These are phyloP conservation scores for Streptanthus diversifolius DNA, from an alignment of 345 rosid species.

Conservation along the genomic window DNA sequence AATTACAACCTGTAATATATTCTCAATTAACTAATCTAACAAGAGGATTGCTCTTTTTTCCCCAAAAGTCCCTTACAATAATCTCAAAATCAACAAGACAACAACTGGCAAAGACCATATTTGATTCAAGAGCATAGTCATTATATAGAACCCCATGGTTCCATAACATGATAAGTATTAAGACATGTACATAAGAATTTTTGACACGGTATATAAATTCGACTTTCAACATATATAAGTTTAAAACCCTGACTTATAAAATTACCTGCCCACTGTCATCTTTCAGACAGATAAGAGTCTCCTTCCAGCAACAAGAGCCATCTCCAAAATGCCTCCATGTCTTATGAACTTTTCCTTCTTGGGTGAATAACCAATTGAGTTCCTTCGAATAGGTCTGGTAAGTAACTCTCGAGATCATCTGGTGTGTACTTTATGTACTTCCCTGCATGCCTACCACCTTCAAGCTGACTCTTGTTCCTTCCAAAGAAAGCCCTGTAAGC, in stretches of 20 bases:
- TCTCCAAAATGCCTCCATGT: neutral
- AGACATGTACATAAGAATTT: conserved; percentile 53
- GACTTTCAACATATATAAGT: conserved; percentile 31
- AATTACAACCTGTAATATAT: neutral
- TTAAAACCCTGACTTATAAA: conserved; percentile 24
- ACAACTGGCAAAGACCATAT: conserved; percentile 7
- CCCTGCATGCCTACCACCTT: conserved; percentile 79
- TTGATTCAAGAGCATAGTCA: conserved; percentile 17
- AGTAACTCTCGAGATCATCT: conserved; percentile 80
- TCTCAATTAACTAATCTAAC: neutral
- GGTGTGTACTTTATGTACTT: conserved; percentile 92
- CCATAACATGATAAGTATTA: conserved; percentile 25
- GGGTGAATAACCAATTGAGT: conserved; percentile 64
- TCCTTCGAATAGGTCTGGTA: conserved; percentile 88
- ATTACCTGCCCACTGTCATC: conserved; percentile 27
- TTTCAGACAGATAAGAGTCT: conserved; percentile 10
- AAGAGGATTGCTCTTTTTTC: conserved; percentile 4
- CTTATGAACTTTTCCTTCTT: conserved; percentile 65
- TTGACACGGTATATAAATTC: conserved; percentile 37
- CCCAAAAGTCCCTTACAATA: neutral
- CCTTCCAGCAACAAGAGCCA: neutral
- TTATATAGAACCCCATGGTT: conserved; percentile 21
- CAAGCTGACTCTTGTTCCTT: conserved; percentile 75
- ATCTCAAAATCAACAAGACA: conserved; percentile 25
- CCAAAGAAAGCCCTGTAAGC: conserved; percentile 90